These are phyloP conservation scores for Starmera stellimalicola DNA, from an alignment of 1,139 yeast genomes.

Conservation along the genomic window DNA sequence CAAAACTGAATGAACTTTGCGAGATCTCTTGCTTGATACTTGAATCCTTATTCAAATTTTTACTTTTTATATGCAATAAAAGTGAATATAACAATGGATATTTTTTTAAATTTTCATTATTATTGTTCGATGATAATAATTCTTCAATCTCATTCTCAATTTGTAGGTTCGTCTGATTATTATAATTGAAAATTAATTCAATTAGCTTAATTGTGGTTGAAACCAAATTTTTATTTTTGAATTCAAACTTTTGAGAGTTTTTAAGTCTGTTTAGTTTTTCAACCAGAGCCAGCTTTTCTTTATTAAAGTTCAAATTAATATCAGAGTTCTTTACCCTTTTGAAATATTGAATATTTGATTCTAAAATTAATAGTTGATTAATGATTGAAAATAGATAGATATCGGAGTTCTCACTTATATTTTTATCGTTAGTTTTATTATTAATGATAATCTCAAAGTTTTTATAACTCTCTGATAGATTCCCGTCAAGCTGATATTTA, in stretches of 20 bases:
- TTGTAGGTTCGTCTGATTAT: constrained; percentile 8
- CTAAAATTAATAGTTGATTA: constrained; percentile 8
- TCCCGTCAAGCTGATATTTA: constrained; percentile 8
- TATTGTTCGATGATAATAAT: constrained; percentile 9
- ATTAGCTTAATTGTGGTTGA: constrained; percentile 7
- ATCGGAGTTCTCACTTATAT: constrained; percentile 8
- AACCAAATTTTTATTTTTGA: constrained; percentile 7
- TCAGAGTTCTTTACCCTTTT: constrained; percentile 3
- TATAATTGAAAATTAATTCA: constrained; percentile 8
- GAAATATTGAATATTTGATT: constrained; percentile 8
- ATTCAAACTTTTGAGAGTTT: constrained; percentile 4
- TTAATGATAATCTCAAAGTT: constrained; percentile 3
- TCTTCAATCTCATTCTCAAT: constrained; percentile 7
- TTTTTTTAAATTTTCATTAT: constrained; percentile 10
- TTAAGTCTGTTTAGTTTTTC: constrained; percentile 3
- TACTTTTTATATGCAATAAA: constrained; percentile 14
- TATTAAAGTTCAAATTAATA: constrained; percentile 1
- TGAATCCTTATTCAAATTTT: constrained; percentile 15
- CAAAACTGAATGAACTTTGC: constrained; percentile 16
- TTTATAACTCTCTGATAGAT: constrained; percentile 4
- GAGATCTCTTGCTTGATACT: constrained; percentile 20
- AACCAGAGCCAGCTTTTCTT: constrained; percentile 2
- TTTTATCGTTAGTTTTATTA: background rate
- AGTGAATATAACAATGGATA: constrained; percentile 14
- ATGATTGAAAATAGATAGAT: constrained; percentile 8